Conservation (phyloP, 345 rosid species). For the Noccaea bulbosa region DNA sequence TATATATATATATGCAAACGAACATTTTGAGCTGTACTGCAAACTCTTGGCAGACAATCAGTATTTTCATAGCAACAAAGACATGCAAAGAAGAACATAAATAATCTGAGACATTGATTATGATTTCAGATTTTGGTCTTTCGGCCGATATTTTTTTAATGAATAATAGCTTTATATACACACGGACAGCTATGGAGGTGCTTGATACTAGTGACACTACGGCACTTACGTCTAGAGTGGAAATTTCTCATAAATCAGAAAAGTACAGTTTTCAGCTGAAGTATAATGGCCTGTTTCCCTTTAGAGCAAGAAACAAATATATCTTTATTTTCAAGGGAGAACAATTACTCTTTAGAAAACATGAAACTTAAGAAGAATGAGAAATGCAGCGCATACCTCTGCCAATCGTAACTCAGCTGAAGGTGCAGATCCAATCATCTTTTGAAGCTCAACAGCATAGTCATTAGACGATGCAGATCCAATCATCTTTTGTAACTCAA, state of each 20-base stretch:
- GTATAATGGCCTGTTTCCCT: slow-evolving; percentile 5
- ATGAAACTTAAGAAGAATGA: slow-evolving; percentile 7
- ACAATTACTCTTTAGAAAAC: slow-evolving; percentile 21
- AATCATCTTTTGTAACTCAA: slow-evolving; percentile 43
- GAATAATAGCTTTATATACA: slow-evolving; percentile 24
- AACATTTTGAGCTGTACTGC: slow-evolving; percentile 17
- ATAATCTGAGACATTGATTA: slow-evolving; percentile 14
- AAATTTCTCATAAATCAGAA: background rate
- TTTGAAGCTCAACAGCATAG: slow-evolving; percentile 39
- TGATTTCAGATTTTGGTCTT: slow-evolving; percentile 1
- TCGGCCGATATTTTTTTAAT: slow-evolving; percentile 1
- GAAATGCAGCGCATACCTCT: slow-evolving; percentile 51
- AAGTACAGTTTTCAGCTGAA: background rate
- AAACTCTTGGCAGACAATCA: slow-evolving; percentile 14
- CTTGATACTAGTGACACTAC: slow-evolving; percentile 26
- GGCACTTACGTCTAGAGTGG: slow-evolving; percentile 27
- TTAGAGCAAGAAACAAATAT: slow-evolving; percentile 2
- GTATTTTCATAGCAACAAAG: slow-evolving; percentile 14
- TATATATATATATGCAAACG: slow-evolving; percentile 7
- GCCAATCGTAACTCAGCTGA: slow-evolving; percentile 49
- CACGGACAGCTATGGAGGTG: slow-evolving; percentile 9
- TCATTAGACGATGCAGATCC: slow-evolving; percentile 42
- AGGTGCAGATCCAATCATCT: slow-evolving; percentile 47
- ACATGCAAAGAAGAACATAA: background rate
- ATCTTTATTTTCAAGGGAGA: slow-evolving; percentile 8